Conservation (phyloP, 2,329 filamentous ascomycete genomes). For the Ophiosphaerella narmari region DNA sequence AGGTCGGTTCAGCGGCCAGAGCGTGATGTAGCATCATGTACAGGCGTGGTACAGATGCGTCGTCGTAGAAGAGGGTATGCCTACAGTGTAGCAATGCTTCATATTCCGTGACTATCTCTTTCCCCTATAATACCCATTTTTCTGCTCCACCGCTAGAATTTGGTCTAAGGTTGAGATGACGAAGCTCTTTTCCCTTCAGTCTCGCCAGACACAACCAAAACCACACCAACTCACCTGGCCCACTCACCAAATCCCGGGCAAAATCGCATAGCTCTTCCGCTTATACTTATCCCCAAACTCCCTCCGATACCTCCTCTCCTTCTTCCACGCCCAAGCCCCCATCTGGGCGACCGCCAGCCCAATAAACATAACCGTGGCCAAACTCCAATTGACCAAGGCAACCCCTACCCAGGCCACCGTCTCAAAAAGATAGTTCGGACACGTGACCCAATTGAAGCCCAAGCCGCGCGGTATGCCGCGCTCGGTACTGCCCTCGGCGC, state of each 20-base stretch:
- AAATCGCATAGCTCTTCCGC: conserved; percentile 84
- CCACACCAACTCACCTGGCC: background rate
- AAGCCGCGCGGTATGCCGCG: conserved; percentile 85
- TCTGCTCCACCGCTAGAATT: too few species aligned
- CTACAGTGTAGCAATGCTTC: too few species aligned
- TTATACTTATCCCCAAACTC: conserved; percentile 94
- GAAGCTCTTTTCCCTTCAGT: too few species aligned
- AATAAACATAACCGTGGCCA: conserved; percentile 78
- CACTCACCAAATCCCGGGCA: conserved; percentile 73
- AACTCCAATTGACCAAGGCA: conserved; percentile 77
- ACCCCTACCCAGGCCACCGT: conserved; percentile 84
- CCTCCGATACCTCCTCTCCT: conserved; percentile 86
- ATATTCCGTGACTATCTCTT: too few species aligned
- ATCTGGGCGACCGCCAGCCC: conserved; percentile 76
- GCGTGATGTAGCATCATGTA: too few species aligned
- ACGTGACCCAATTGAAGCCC: conserved; percentile 85
- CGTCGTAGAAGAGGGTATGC: too few species aligned
- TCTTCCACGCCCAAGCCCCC: conserved; percentile 85
- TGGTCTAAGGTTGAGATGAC: too few species aligned
- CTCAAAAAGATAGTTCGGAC: conserved; percentile 97
- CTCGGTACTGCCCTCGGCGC: conserved; percentile 75
- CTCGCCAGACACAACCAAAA: too few species aligned
- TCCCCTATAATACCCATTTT: too few species aligned
- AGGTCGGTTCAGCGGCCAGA: too few species aligned
- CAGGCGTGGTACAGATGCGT: too few species aligned